Base-by-base conservation (phyloP, 257 asterid species). In the Ligustrum vulgare region DNA sequence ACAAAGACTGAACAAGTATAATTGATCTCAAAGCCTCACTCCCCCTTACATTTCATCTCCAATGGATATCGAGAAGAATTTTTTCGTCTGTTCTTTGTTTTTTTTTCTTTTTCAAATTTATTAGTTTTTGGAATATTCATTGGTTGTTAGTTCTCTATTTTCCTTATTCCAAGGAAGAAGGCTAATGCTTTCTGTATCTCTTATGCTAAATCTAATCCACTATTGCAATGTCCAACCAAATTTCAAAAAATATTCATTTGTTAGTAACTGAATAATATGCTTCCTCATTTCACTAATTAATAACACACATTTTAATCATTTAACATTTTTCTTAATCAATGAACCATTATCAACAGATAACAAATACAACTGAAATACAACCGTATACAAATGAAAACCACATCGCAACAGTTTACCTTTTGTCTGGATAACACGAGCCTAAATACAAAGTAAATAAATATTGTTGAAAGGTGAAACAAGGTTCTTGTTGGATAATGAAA, bases 291-390 rank as follows among this genome's bases (percentile, higher is more conserved):
- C 64, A 64, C 36, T 62, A 28, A 35, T 62, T 43, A 31, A 71
- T 16, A 41, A 28, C 64, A 64, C 68, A 69, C 51, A 74, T 15
- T 15, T 15, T 31, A 73, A 68, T 28, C 56, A 11, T 54, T 60
- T 35, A 66, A 75, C 15, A 47, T 6, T 39, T 32, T 36, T 36
- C 66, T 72, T 71, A 56, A 73, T 76, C 23, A 72, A 71, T 31
- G 33, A 68, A 58, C 65, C 74, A 73, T 62, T 69, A 25, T 41
- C 36, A 22, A 31, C 72, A 35, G 32, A 66, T 11, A 43, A 67
- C 37, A 23, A 67, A 5, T 25, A 2, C 34, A 66, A 8, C 8
- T 5, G 5, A 23, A 22, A 60, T 23, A 60, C 34, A 22, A 5
- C 62, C 11, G n/a, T 2, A 13, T 39, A 16, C 2, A 16, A 77